These are phyloP conservation scores for Epichloe amarillans DNA, from an alignment of 2,329 filamentous ascomycete species.

Conservation along the genomic window DNA sequence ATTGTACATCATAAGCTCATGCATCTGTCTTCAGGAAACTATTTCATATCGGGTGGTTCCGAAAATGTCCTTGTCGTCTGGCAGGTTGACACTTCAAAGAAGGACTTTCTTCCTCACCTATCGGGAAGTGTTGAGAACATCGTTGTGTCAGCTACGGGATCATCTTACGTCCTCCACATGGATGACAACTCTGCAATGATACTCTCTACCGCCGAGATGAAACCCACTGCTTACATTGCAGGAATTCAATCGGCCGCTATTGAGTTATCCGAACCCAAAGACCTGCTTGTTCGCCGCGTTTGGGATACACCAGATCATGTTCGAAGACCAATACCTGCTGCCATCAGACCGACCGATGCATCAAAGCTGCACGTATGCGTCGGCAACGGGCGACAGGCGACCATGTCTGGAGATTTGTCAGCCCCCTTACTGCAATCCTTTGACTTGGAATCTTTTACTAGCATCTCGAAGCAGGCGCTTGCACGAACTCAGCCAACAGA, in stretches of 20 bases:
- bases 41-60: slow-evolving; percentile 81
- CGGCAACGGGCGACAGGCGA: slow-evolving; percentile 44
- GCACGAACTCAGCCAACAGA: slow-evolving; percentile 79
- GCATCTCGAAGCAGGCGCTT: slow-evolving; percentile 75
- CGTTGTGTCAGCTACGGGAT: slow-evolving; percentile 64
- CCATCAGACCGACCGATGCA: slow-evolving; percentile 47
- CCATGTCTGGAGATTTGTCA: slow-evolving; percentile 36
- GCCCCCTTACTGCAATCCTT: slow-evolving; percentile 65
- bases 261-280: slow-evolving; percentile 36
- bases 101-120: slow-evolving; percentile 80
- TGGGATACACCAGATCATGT: slow-evolving; percentile 32
- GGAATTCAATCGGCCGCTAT: slow-evolving; percentile 59
- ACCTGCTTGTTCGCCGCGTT: slow-evolving; percentile 38
- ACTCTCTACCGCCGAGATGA: slow-evolving; percentile 77
- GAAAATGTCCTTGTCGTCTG: slow-evolving; percentile 85
- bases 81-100: slow-evolving; percentile 79
- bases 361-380: slow-evolving; percentile 57
- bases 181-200: slow-evolving; percentile 90
- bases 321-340: slow-evolving; percentile 41
- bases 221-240: slow-evolving; percentile 70
- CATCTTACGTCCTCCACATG: slow-evolving; percentile 71
- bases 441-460: slow-evolving; percentile 65
- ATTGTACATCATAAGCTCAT: slow-evolving; percentile 16
- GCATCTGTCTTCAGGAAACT: slow-evolving; percentile 50
- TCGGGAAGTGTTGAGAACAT: slow-evolving; percentile 75